These are phyloP conservation scores for Ustilago crameri DNA, from an alignment of 1,284 basidiomycete species.

Conservation along the genomic window DNA sequence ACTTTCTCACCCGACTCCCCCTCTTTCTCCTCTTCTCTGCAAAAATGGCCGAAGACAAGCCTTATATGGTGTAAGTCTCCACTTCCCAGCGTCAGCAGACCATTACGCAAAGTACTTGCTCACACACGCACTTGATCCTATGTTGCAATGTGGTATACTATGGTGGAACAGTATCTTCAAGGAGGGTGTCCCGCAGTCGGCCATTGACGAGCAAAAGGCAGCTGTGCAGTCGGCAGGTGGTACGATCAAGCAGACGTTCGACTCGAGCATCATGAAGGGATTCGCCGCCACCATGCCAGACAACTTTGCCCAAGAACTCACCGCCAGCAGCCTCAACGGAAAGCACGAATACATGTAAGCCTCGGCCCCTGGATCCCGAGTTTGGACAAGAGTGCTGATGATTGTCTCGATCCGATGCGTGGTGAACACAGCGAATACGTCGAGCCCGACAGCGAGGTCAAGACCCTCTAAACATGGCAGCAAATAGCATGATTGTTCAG, in stretches of 20 bases:
- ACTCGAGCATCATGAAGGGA: slow-evolving; percentile 59
- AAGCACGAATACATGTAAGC: slow-evolving; percentile 61
- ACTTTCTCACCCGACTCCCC: slow-evolving; percentile 16
- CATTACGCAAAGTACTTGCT: no score
- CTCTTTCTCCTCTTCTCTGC: slow-evolving; percentile 4
- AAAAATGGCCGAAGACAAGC: slow-evolving; percentile 51
- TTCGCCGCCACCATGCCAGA: slow-evolving; percentile 57
- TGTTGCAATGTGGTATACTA: background rate
- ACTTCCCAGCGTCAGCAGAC: no score
- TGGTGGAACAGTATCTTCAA: slow-evolving; percentile 55
- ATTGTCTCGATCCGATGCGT: background rate
- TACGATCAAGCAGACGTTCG: slow-evolving; percentile 59
- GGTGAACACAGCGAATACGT: slow-evolving; percentile 52
- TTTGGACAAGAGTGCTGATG: background rate
- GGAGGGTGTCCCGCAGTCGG: slow-evolving; percentile 36
- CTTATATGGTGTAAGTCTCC: slow-evolving; percentile 56
- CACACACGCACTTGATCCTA: no score
- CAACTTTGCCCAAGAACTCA: slow-evolving; percentile 40
- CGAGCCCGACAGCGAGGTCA: slow-evolving; percentile 61
- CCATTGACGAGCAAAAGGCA: slow-evolving; percentile 53
- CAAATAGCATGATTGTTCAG: no score
- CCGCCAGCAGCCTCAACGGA: slow-evolving; percentile 36
- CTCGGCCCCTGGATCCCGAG: background rate
- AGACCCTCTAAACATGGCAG: slow-evolving; percentile 43
- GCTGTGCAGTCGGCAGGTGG: slow-evolving; percentile 54